phyloP scores from a whole-genome alignment of 1,284 basidiomycete species.

The Wallemia ichthyophaga region DNA sequence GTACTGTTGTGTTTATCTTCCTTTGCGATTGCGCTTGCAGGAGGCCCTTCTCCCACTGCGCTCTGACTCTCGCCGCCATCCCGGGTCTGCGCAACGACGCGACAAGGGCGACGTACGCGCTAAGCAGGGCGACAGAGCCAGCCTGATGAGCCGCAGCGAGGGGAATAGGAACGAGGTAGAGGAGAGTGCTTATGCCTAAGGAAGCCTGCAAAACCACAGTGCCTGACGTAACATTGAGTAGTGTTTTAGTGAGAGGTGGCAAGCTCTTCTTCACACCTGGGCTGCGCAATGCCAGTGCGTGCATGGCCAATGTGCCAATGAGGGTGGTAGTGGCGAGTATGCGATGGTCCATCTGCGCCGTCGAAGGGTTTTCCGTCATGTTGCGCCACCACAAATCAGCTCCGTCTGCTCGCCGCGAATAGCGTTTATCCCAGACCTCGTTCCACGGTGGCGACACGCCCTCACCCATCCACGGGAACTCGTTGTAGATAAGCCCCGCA shows the following conservation, averaged over 20 bases:
- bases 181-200: constrained; percentile 65
- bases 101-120: constrained; percentile 48
- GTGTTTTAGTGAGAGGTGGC: constrained; percentile 32
- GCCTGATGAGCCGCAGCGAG: constrained; percentile 84
- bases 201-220: constrained; percentile 64
- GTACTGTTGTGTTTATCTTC: too few species aligned
- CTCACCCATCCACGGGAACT: constrained; percentile 91
- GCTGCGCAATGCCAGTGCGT: constrained; percentile 22
- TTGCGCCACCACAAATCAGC: constrained; percentile 71
- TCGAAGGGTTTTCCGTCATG: constrained; percentile 85
- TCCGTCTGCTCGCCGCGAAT: constrained; percentile 33
- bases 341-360: constrained; percentile 89
- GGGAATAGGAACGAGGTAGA: constrained; percentile 78
- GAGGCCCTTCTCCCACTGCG: not conserved
- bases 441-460: constrained; percentile 46
- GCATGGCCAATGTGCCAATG: constrained; percentile 33
- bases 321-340: constrained; percentile 69
- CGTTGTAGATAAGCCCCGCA: constrained; percentile 85
- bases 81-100: constrained; percentile 42
- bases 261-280: constrained; percentile 28
- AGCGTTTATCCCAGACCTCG: constrained; percentile 49
- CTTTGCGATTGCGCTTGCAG: not conserved
- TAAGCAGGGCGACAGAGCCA: constrained; percentile 62
- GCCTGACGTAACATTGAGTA: constrained; percentile 36
- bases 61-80: constrained; percentile 22